These are phyloP conservation scores for Emericellopsis atlantica DNA, from an alignment of 2,329 filamentous ascomycete genomes.

Conservation along the genomic window DNA sequence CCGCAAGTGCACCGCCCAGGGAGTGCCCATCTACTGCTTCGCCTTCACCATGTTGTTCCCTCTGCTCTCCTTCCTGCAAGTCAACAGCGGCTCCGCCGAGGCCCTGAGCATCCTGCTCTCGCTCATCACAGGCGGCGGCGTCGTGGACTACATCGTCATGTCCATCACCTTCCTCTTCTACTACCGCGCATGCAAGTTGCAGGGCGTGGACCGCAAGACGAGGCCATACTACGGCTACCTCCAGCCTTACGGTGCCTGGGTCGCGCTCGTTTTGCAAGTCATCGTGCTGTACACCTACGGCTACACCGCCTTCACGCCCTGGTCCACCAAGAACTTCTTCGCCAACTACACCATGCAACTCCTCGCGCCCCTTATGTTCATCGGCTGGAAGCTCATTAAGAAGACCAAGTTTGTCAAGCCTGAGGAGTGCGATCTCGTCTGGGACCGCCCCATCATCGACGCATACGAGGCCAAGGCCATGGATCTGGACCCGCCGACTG, in stretches of 20 bases:
- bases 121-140: slow-evolving; percentile 42
- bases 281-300: slow-evolving; percentile 38
- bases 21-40: slow-evolving; percentile 49
- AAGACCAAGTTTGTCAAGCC: slow-evolving; percentile 40
- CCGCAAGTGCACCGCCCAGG: slow-evolving; percentile 43
- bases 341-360: slow-evolving; percentile 45
- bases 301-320: slow-evolving; percentile 37
- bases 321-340: slow-evolving; percentile 33
- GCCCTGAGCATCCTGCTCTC: slow-evolving; percentile 42
- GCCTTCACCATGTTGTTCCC: slow-evolving; percentile 38
- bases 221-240: slow-evolving; percentile 46
- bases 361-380: slow-evolving; percentile 37
- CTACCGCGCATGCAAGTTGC: slow-evolving; percentile 38
- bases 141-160: slow-evolving; percentile 51
- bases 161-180: slow-evolving; percentile 30
- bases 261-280: slow-evolving; percentile 27
- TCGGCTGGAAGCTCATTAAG: slow-evolving; percentile 52
- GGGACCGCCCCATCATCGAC: slow-evolving; percentile 47
- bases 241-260: slow-evolving; percentile 44
- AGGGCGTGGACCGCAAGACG: slow-evolving; percentile 35
- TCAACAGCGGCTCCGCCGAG: slow-evolving; percentile 31
- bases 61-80: slow-evolving; percentile 38
- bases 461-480: slow-evolving; percentile 39
- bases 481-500: slow-evolving; percentile 19
- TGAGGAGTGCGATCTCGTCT: slow-evolving; percentile 43